Conservation (phyloP, 306 rosid species). For the Rosa multiflora region DNA sequence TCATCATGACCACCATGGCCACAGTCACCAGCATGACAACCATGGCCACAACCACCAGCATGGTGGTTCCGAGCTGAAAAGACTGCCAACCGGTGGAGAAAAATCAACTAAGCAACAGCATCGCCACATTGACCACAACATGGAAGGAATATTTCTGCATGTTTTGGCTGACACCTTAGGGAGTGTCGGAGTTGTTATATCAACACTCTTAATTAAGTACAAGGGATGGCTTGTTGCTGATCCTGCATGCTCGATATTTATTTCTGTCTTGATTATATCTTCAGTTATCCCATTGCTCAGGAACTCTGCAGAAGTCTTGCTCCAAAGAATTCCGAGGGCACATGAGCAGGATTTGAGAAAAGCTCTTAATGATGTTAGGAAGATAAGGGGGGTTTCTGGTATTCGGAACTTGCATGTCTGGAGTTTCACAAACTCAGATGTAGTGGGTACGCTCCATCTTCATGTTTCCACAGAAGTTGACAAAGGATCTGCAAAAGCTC, state of each 20-base stretch:
- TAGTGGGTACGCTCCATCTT: conserved; percentile 81
- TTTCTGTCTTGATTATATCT: conserved; percentile 74
- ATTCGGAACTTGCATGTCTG: conserved; percentile 66
- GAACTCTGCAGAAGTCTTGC: conserved; percentile 86
- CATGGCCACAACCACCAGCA: conserved; percentile 23
- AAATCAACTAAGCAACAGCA: conserved; percentile 46
- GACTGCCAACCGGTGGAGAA: conserved; percentile 15
- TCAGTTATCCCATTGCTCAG: conserved; percentile 88
- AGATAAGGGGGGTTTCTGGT: conserved; percentile 64
- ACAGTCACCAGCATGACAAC: conserved; percentile 26
- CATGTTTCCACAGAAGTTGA: conserved; percentile 64
- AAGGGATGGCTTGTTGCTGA: conserved; percentile 96
- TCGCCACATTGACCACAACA: conserved; percentile 92
- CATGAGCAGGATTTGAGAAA: conserved; percentile 58
- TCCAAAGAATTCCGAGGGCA: conserved; percentile 80
- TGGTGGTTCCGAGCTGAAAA: conserved; percentile 25
- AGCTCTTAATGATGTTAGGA: conserved; percentile 50
- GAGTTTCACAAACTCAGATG: conserved; percentile 84
- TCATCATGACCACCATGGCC: conserved; percentile 19
- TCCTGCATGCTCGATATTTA: conserved; percentile 94
- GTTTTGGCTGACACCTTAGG: conserved; percentile 97
- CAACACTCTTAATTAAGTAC: conserved; percentile 85
- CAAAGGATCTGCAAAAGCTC: conserved; percentile 50
- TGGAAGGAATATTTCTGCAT: conserved; percentile 97
- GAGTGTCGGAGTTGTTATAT: conserved; percentile 93